Evolutionary conservation across 176 grass and related monocot species (phyloP), one percentile per base, ranked within the genome.

Genomic region (Ensete ventricosum): DNA sequence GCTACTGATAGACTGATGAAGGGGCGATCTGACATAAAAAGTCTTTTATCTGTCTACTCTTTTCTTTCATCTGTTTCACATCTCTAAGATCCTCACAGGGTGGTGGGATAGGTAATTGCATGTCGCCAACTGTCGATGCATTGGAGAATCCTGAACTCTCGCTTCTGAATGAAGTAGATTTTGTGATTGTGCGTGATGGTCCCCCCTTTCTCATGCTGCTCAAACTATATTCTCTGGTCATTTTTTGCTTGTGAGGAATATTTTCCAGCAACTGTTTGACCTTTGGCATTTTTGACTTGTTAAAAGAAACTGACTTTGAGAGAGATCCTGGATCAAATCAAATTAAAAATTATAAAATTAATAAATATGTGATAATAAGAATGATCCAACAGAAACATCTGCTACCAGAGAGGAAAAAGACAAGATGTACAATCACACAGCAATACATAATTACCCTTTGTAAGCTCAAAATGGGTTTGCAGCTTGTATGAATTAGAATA

Each of bases 251-350:
- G n/a, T 83, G 80, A 67, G 90, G 82, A 65, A 88, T 80, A 79
- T 88, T 88, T 67, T 80, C 69, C 16, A 83, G 67, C 78, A 96
- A 80, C 78, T 93, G 90, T 73, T 99, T 99, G 79, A 94, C 88
- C 77, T 94, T 99, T 53, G 90, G 88, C 55, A 91, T 71, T 82
- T 89, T 99, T 67, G 84, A 85, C 67, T 79, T 92, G 73, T 99
- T 99, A 79, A 91, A 94, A 71, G 90, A 94, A 71, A 72, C 74
- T 10, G 86, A 87, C 83, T 89, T 99, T 3, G 76, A 84, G 17
- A 94, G 55, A 80, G 67, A 68, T 79, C 84, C 95, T 99, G 80
- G 75, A 84, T 78, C 16, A 71, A 80, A 83, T 77, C 21, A 10
- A 54, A 74, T 22, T 60, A 23, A 17, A 49, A 59, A 58, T 54